phyloP scores from a whole-genome alignment of 192 early-diverging fungal genomes.

The Gryganskiella cystojenkinii region DNA sequence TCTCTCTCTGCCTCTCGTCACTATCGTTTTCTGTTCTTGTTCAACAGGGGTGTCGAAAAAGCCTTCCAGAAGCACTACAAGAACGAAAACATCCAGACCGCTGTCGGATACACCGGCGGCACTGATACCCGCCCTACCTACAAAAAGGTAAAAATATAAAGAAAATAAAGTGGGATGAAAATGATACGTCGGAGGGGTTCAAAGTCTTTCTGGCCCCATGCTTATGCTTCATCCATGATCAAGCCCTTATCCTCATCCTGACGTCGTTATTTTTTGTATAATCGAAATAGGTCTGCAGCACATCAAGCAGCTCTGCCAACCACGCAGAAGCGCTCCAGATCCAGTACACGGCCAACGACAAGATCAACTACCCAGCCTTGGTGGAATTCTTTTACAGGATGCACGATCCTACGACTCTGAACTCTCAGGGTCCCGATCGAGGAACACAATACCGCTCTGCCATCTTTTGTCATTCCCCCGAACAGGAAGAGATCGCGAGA shows the following conservation, averaged over 20 bases:
- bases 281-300: neutral
- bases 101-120: conserved; percentile 69
- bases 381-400: conserved; percentile 84
- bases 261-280: neutral
- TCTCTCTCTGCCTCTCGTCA: neutral
- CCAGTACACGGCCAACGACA: conserved; percentile 69
- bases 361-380: conserved; percentile 72
- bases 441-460: conserved; percentile 90
- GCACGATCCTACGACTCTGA: conserved; percentile 88
- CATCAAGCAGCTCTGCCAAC: conserved; percentile 6
- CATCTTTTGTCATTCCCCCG: conserved; percentile 83
- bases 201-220: too few relatives aligned
- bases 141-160: conserved; percentile 58
- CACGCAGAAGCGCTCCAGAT: conserved; percentile 90
- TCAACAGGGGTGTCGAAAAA: conserved; percentile 67
- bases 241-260: neutral
- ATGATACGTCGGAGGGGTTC: too few relatives aligned
- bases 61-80: conserved; percentile 63
- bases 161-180: too few relatives aligned
- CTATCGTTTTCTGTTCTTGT: neutral
- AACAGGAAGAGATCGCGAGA: conserved; percentile 78
- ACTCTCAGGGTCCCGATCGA: conserved; percentile 82
- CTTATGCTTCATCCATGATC: too few relatives aligned
- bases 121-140: conserved; percentile 56
- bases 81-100: conserved; percentile 53